Evolutionary conservation across 179 eudicot genomes (phyloP).

Genomic region (Carnegiea gigantea): DNA sequence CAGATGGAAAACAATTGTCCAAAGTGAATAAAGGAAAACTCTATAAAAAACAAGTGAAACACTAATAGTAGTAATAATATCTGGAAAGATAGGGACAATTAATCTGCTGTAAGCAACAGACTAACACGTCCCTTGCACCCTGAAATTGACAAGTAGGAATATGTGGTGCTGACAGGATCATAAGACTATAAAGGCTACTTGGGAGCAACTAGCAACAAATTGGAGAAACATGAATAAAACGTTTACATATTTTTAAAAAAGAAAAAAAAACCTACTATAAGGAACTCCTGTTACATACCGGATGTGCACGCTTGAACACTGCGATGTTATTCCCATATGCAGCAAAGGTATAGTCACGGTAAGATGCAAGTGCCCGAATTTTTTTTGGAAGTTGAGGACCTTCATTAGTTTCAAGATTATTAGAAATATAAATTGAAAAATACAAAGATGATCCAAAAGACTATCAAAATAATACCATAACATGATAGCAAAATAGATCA

Average conservation of each 20-base stretch:
- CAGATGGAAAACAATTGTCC: too few relatives aligned
- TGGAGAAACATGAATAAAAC: not conserved
- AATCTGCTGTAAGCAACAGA: too few relatives aligned
- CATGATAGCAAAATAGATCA: not conserved
- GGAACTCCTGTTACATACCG: constrained; percentile 46
- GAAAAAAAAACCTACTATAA: not conserved
- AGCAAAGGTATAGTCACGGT: constrained; percentile 95
- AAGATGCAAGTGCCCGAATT: constrained; percentile 89
- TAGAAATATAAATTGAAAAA: not conserved
- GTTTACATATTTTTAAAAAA: too few relatives aligned
- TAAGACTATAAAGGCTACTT: not conserved
- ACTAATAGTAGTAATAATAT: too few relatives aligned
- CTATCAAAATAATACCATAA: not conserved
- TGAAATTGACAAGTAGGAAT: not conserved
- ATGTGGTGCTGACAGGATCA: not conserved
- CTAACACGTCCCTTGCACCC: too few relatives aligned
- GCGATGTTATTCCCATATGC: constrained; percentile 83
- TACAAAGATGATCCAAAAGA: not conserved
- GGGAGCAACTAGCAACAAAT: not conserved
- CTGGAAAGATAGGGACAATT: too few relatives aligned
- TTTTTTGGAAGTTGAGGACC: constrained; percentile 97
- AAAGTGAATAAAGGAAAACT: too few relatives aligned
- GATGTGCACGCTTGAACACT: constrained; percentile 92
- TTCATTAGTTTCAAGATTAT: constrained; percentile 28
- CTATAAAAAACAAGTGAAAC: too few relatives aligned